Base-by-base conservation (phyloP, 2,329 filamentous ascomycete genomes). In the Trichoderma brevicompactum region DNA sequence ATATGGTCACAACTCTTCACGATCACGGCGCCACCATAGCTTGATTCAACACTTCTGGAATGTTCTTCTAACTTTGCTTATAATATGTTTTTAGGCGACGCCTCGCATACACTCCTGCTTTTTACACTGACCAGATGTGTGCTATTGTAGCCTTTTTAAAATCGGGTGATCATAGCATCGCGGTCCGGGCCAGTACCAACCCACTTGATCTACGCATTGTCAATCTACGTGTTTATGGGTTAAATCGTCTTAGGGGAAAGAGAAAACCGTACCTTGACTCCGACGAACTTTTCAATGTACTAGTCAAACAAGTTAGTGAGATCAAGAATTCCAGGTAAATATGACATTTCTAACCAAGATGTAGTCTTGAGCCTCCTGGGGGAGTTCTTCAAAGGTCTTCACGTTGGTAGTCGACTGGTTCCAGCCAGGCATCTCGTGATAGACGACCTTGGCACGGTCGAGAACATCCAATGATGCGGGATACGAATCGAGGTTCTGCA, bases 361-460 rank as follows among this genome's bases (percentile, higher is more conserved):
- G 48, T 62, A 62, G 40, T 62, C 59, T 43, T 54, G 59, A 13
- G 59, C 59, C 23, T 53, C 49, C 48, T 62, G 17, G 38, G 59
- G 59, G 19, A 62, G 59, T 12, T 62, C 48, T 19, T 62, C 46
- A 13, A 43, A 62, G 67, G 78, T 82, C 75, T 83, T 87, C 60
- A 81, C 79, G 54, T 83, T 82, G 7, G 86, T 87, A 0, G 87
- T 92, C 41, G 84, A 79, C 72, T 80, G 82, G 72, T 90, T 82
- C 90, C 90, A 93, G 54, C 90, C 90, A 17, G 85, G 82, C 66
- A 93, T 76, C 61, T 87, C 89, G 71, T 87, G 81, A 77, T 92
- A 92, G 43, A 86, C 81, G 17, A 91, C 86, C 72, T 89, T 84
- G 63, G 86, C 82, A 60, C 81, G 79, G 34, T 84, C 83, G 15